These are phyloP conservation scores for Pogostemon cablin DNA, from an alignment of 257 asterid species.

Conservation along the genomic window DNA sequence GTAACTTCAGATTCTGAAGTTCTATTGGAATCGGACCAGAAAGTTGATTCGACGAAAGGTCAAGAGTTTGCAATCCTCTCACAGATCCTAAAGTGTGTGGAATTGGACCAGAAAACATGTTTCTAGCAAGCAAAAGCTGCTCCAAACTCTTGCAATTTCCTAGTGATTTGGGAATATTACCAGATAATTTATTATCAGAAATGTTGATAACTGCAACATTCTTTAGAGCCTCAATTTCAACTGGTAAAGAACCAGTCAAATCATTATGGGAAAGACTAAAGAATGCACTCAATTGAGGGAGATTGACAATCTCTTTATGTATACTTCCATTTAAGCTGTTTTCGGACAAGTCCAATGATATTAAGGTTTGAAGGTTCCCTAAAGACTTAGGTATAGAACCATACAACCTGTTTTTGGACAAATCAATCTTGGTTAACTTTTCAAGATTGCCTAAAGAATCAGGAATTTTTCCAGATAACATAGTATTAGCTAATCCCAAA, in stretches of 20 bases:
- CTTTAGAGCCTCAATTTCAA: slow-evolving; percentile 44
- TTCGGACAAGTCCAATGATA: slow-evolving; percentile 52
- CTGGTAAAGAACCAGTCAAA: slow-evolving; percentile 53
- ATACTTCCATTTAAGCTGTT: slow-evolving; percentile 55
- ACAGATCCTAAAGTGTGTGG: slow-evolving; percentile 44
- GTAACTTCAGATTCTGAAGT: slow-evolving; percentile 40
- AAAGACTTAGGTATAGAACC: slow-evolving; percentile 51
- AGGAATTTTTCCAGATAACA: slow-evolving; percentile 52
- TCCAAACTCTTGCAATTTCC: slow-evolving; percentile 53
- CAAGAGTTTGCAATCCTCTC: slow-evolving; percentile 56
- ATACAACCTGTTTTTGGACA: slow-evolving; percentile 49
- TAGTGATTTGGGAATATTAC: slow-evolving; percentile 49
- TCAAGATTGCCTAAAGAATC: slow-evolving; percentile 50
- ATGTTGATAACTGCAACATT: slow-evolving; percentile 44
- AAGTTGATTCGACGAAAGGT: slow-evolving; percentile 58
- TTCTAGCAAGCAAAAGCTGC: slow-evolving; percentile 43
- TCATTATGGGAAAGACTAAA: slow-evolving; percentile 54
- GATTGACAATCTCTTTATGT: slow-evolving; percentile 44
- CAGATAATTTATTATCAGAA: slow-evolving; percentile 47
- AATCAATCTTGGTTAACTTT: slow-evolving; percentile 45
- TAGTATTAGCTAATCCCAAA: slow-evolving; percentile 43
- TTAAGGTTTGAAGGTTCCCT: slow-evolving; percentile 39
- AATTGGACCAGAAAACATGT: slow-evolving; percentile 50
- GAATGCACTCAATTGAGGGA: slow-evolving; percentile 43
- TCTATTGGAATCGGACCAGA: slow-evolving; percentile 44